Evolutionary conservation across 352 stramenopile genomes (phyloP).

Genomic region (Pseudoperonospora humuli): DNA sequence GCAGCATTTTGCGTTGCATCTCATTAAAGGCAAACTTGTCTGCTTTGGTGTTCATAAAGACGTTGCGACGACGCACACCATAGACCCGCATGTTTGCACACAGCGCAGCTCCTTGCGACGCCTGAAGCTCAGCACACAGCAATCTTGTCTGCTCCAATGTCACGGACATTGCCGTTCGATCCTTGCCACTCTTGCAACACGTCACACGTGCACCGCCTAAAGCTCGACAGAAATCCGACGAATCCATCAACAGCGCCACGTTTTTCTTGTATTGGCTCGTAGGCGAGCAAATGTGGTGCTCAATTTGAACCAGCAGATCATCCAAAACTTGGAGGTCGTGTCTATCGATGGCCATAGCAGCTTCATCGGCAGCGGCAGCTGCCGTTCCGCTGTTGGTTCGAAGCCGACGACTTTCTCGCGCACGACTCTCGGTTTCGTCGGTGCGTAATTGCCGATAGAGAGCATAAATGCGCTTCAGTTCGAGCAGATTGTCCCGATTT

Average conservation of each 20-base stretch:
- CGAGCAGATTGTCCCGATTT: constrained; percentile 71
- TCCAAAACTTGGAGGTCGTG: constrained; percentile 55
- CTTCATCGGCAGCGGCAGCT: constrained; percentile 12
- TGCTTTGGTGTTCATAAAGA: constrained; percentile 80
- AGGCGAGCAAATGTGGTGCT: constrained; percentile 61
- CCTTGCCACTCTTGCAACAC: constrained; percentile 97
- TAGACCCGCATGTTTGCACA: constrained; percentile 69
- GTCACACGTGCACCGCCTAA: constrained; percentile 90
- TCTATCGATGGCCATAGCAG: constrained; percentile 21
- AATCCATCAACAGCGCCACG: constrained; percentile 67
- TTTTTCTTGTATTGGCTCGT: constrained; percentile 79
- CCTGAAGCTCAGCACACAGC: constrained; percentile 45
- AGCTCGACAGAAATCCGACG: constrained; percentile 73
- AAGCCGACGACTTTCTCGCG: constrained; percentile 18
- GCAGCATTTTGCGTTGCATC: constrained; percentile 79
- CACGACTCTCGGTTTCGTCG: constrained; percentile 29
- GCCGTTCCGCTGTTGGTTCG: constrained; percentile 11
- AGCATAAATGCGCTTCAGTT: constrained; percentile 54
- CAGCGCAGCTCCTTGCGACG: constrained; percentile 43
- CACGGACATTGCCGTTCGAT: constrained; percentile 96
- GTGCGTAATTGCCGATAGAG: constrained; percentile 42
- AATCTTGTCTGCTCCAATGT: constrained; percentile 89
- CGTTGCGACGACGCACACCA: constrained; percentile 69
- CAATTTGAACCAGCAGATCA: constrained; percentile 54
- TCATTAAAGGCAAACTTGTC: constrained; percentile 86